Conservation (phyloP, 257 asterid genomes). For the Nemophila menziesii region DNA sequence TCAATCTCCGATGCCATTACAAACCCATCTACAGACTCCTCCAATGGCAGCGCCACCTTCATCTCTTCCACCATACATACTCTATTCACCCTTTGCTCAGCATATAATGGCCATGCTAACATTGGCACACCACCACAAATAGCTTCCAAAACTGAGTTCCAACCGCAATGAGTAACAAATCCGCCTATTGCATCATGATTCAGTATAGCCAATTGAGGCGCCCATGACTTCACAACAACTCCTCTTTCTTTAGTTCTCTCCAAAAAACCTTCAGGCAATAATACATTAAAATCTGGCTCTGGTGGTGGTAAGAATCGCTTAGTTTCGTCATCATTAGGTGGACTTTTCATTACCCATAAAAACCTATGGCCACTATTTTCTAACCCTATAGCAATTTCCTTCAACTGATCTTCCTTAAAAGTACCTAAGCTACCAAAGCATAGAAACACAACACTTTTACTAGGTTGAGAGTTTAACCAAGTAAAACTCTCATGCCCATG, state of each 20-base stretch:
- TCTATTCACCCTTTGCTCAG: conserved; percentile 43
- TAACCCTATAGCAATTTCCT: no score
- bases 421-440: no score
- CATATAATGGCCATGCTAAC: conserved; percentile 66
- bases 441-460: no score
- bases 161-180: conserved; percentile 67
- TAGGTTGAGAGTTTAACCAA: conserved; percentile 52
- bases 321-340: conserved; percentile 25
- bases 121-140: conserved; percentile 37
- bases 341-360: no score
- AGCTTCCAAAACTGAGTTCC: conserved; percentile 60
- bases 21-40: no score
- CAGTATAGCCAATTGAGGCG: conserved; percentile 48
- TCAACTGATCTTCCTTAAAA: no score
- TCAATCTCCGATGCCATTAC: conserved; percentile 6
- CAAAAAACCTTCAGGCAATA: conserved; percentile 45
- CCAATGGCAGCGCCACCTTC: no score
- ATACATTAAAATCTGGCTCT: conserved; percentile 26
- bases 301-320: conserved; percentile 17
- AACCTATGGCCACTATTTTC: no score
- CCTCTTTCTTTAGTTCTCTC: conserved; percentile 36
- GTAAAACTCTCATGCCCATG: conserved; percentile 24
- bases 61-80: conserved; percentile 26
- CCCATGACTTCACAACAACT: conserved; percentile 43
- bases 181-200: conserved; percentile 34